Percentiles rank a stretch among this genome's conserved stretches.
Conservation (phyloP, 2,329 filamentous ascomycete genomes). For the Iodosphaeria phyllophila region DNA sequence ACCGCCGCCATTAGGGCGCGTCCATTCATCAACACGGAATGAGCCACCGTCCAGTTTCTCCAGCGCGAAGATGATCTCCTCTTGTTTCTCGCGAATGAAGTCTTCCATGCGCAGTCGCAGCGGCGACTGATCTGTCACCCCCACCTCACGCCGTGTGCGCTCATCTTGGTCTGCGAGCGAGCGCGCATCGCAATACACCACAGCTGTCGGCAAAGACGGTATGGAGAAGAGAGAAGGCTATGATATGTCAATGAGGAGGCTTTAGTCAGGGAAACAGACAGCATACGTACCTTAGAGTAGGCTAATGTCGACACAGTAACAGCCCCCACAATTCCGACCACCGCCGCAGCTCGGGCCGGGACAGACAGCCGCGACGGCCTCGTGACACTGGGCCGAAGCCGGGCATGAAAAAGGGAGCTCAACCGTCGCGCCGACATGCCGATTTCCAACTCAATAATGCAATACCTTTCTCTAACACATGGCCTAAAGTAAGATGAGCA, state of each 20-base stretch:
- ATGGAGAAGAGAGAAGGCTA: constrained; percentile 1
- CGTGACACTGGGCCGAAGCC: too few relatives aligned
- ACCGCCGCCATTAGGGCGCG: constrained; percentile 71
- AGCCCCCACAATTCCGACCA: constrained; percentile 2
- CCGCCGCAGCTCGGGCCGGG: too few relatives aligned
- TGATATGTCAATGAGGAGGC: background rate
- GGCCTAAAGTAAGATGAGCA: too few relatives aligned
- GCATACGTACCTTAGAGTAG: constrained; percentile 2
- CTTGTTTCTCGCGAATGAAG: constrained; percentile 85
- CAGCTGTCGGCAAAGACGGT: constrained; percentile 22
- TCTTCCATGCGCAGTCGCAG: constrained; percentile 98
- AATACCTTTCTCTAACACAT: too few relatives aligned
- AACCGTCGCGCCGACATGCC: too few relatives aligned
- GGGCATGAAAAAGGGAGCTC: too few relatives aligned
- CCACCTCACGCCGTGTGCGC: constrained; percentile 59
- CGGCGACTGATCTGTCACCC: constrained; percentile 59
- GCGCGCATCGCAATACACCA: constrained; percentile 37
- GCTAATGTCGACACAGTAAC: constrained; percentile 2
- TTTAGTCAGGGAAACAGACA: background rate
- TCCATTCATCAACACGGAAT: constrained; percentile 77
- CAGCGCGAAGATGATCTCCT: constrained; percentile 67
- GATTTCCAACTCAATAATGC: too few relatives aligned
- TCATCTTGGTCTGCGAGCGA: constrained; percentile 74
- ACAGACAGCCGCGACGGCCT: too few relatives aligned
- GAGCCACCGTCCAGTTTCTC: constrained; percentile 66